Conservation (phyloP, 768 basidiomycete species). For the Phaeotremella fagi region DNA sequence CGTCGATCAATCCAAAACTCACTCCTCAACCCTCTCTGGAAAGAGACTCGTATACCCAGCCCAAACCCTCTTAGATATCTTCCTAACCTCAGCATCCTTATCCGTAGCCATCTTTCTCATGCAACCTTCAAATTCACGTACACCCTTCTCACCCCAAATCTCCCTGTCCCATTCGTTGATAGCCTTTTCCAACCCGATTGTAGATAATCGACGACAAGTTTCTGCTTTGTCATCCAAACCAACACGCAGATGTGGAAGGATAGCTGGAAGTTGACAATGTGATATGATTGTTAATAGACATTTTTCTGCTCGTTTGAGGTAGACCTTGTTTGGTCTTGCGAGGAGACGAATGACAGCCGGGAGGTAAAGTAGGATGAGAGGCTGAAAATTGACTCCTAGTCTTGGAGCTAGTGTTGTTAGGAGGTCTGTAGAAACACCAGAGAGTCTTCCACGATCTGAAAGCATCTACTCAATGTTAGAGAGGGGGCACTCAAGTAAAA, state of each 20-base stretch:
- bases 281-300: constrained; percentile 47
- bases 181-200: constrained; percentile 30
- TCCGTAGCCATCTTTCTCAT: constrained; percentile 49
- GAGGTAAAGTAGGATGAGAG: constrained; percentile 48
- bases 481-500: background rate
- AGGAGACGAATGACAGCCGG: constrained; percentile 49
- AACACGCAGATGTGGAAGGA: constrained; percentile 39
- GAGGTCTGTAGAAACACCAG: constrained; percentile 46
- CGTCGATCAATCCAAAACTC: constrained; percentile 10
- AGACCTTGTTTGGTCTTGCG: constrained; percentile 51
- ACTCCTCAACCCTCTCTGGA: constrained; percentile 47
- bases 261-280: constrained; percentile 45
- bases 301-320: constrained; percentile 48
- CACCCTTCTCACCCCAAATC: constrained; percentile 31
- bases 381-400: constrained; percentile 42
- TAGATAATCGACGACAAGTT: constrained; percentile 37
- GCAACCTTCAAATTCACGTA: constrained; percentile 44
- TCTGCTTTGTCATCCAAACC: constrained; percentile 47
- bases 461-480: constrained; percentile 32
- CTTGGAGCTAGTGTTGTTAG: constrained; percentile 49
- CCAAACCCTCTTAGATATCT: constrained; percentile 49
- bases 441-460: constrained; percentile 44
- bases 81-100: constrained; percentile 49
- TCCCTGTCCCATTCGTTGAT: constrained; percentile 42
- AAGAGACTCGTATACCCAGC: constrained; percentile 44